Percentiles rank a stretch among this genome's conserved stretches.
phyloP scores from a whole-genome alignment of 164 flowering plant species.

The Sedum album region DNA sequence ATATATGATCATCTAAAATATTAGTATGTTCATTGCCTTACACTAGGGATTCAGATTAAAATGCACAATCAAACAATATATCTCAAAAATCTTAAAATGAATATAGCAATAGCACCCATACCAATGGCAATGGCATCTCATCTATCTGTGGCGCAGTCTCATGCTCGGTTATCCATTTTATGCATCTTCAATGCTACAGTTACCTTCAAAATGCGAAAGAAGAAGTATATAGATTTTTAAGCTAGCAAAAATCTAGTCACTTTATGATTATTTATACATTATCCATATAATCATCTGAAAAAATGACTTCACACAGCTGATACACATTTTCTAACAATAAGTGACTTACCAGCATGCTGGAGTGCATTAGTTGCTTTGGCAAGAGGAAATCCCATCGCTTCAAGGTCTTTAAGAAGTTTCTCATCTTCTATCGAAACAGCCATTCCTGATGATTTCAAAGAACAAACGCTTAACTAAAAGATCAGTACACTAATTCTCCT shows the following conservation, averaged over 20 bases:
- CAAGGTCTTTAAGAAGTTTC: constrained; percentile 36
- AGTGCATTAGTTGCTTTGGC: constrained; percentile 38
- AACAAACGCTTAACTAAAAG: background rate
- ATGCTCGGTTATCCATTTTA: constrained; percentile 34
- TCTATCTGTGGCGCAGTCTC: background rate
- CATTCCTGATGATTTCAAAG: constrained; percentile 16
- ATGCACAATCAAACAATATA: no score
- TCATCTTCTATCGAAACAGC: constrained; percentile 27
- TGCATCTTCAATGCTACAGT: constrained; percentile 41
- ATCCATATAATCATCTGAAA: background rate
- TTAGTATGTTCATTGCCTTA: no score
- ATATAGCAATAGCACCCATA: background rate
- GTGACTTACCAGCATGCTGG: constrained; percentile 31
- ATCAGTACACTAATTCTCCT: background rate
- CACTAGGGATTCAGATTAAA: background rate
- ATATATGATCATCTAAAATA: no score
- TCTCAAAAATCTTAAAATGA: background rate
- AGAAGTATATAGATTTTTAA: background rate
- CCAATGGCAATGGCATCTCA: background rate
- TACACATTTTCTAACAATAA: background rate
- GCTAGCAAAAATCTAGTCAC: background rate
- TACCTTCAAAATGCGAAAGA: constrained; percentile 25
- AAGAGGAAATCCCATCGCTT: constrained; percentile 44
- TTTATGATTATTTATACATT: background rate
- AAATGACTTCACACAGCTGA: background rate